Base-by-base conservation (phyloP, 768 basidiomycete genomes). In the Boletus reticuloceps region DNA sequence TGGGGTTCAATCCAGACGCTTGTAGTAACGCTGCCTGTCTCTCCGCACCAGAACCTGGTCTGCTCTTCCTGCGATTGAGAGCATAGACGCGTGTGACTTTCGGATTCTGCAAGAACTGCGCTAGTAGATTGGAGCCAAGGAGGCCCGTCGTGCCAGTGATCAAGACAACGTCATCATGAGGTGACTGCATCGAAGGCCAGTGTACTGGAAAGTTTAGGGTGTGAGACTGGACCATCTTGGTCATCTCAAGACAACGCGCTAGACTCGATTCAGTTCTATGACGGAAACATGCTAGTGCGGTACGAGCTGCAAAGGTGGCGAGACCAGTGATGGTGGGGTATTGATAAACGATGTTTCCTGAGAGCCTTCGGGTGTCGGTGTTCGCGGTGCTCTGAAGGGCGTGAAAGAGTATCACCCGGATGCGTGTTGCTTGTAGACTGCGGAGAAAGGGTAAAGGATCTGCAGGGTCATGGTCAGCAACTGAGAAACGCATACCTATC, bases 351-450 rank as follows among this genome's bases (percentile, higher is more conserved):
- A 77, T 66, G 41, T 70, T 73, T 13, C 63, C 56, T 0, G 75
- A 39, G 44, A 64, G n/a, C 46, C 61, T 57, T 20, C 58, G 54
- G 1, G 56, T 63, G 31, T 68, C 62, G 6, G 58, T 14, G 19
- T 60, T 48, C 2, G 64, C 59, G 0, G 67, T 59, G 9, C 57
- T 53, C n/a, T 65, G 69, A 5, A 79, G 58, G 14, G 69, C 68
- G 2, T 66, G 68, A 11, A 78, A 56, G 19, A 80, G 59, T 19
- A 70, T 64, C 47, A 76, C 73, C 4, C 76, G 73, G 29, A 78
- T 75, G 63, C 71, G 74, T 0, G 74, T 77, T 19, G 72, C 73
- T 57, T 74, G 70, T 6, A 78, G 46, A 50, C 79, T 80, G 46
- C 0, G 10, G 12, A 51, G 50, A 40, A 6, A 40, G 4, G 36